Base-by-base conservation (phyloP, 495 filamentous ascomycete species). In the Aspergillus egyptiacus region DNA sequence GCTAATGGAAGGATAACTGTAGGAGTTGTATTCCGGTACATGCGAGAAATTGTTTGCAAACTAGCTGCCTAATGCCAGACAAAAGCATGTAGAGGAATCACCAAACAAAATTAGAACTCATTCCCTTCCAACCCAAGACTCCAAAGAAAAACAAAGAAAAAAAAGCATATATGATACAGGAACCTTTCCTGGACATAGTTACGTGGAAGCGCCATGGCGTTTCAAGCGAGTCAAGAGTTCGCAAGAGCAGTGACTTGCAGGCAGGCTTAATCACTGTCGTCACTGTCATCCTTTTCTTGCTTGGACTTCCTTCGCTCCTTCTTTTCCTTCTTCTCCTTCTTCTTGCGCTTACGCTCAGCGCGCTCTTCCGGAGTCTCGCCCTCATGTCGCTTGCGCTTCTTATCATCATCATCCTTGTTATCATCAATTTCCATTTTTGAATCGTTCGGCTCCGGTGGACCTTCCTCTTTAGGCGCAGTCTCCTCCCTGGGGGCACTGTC, bases 331-430 rank as follows among this genome's bases (percentile, higher is more conserved):
- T 81, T 80, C 60, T 84, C 79, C 66, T 81, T 87, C 76, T 88
- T 87, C 69, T 80, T 76, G 52, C 76, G 75, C 74, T 87, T 89
- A 56, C 82, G 77, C 67, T 87, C 85, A 6, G 81, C 83, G 55
- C 80, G 79, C 66, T 86, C 83, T 57, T 86, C 85, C 19, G 84
- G 66, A 3, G 87, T 88, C 70, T 93, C 86, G 33, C 81, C 86
- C 3, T 89, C 86, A 58, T 89, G 85, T 59, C 84, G 78, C 76
- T 89, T 90, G 55, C 86, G 81, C 74, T 90, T 90, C 48, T 74
- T 68, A 13, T 75, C 63, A 17, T 65, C 70, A 4, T 75, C 66
- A 23, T 60, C 58, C 55, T 72, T 51, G 53, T 72, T 53, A 54
- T 70, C 73, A 60, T 78, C 60, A 59, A 71, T 38, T 50, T 67